A percentile compares a stretch with the other conserved stretches of the same genome.
phyloP scores from a whole-genome alignment of 2,329 filamentous ascomycete genomes.

The Colletotrichum spaethianum region DNA sequence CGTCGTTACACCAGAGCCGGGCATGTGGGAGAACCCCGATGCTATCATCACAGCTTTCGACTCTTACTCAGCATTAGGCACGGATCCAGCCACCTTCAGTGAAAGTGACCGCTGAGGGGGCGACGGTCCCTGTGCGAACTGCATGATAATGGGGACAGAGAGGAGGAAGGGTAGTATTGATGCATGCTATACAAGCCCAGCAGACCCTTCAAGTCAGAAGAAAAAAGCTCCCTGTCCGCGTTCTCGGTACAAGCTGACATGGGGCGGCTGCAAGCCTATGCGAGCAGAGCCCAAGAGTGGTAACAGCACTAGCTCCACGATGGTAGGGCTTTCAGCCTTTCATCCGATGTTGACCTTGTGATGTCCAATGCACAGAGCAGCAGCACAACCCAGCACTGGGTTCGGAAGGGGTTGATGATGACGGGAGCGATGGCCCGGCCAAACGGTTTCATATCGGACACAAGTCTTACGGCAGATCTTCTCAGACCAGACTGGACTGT shows the following conservation, averaged over 20 bases:
- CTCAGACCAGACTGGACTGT: conserved; percentile 16
- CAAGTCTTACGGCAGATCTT: conserved; percentile 28
- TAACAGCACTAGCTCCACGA: conserved; percentile 2
- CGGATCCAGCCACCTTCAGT: conserved; percentile 12
- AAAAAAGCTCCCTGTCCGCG: conserved; percentile 17
- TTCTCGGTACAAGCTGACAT: conserved; percentile 15
- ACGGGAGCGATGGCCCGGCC: conserved; percentile 1
- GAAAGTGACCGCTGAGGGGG: conserved; percentile 5
- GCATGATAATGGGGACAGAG: conserved; percentile 17
- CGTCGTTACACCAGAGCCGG: background rate
- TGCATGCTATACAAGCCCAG: conserved; percentile 28
- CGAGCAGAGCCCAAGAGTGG: background rate
- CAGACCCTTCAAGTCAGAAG: conserved; percentile 30
- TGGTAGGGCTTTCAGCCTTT: background rate
- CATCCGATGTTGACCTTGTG: conserved; percentile 7
- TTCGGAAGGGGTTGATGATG: background rate
- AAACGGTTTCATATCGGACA: conserved; percentile 33
- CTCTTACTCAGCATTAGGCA: background rate
- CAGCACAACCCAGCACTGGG: conserved; percentile 2
- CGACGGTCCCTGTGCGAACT: conserved; percentile 12
- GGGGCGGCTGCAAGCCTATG: background rate
- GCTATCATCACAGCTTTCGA: background rate
- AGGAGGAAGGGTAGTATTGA: conserved; percentile 26
- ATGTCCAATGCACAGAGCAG: conserved; percentile 15
- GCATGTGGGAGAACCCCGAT: background rate